Base-by-base conservation (phyloP, 129 eudicot genomes). In the Flaveria trinervia region DNA sequence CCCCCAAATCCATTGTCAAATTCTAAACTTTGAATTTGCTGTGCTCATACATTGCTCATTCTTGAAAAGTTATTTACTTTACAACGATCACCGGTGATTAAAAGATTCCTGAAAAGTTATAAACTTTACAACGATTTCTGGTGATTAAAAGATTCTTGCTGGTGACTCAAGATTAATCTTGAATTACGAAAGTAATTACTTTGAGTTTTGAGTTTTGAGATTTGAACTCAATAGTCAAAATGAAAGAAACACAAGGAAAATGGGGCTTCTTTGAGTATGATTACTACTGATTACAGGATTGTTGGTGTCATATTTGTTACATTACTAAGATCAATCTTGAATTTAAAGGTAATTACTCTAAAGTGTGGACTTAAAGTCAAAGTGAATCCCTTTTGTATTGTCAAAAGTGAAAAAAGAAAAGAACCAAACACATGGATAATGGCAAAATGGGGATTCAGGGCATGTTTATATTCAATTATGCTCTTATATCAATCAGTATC, bases 1-100 rank as follows among this genome's bases (percentile, higher is more conserved):
- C 18, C 12, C 62, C 9, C 28, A 16, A 73, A 25, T 39, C 6
- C 16, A 0, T 16, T 55, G 8, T 12, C 22, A 23, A 25, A 18
- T 45, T 78, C 1, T 30, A 1, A 57, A 2, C 16, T 49, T 59
- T 44, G 22, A 61, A 10, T 14, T 22, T 64, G 39, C 16, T 48
- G 26, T 22, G 69, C 9, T 45, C 55, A 46, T 15, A 50, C 41
- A 80, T 80, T 73, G 26, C 20, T 54, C 9, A 28, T 11, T 73
- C 45, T 71, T 64, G 33, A 71, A 71, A 78, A 71, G 52, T 30
- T 46, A 13, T 14, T 1, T 18, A 70, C 71, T 46, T 77, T 55
- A 7, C 13, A 9, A 62, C 15, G 59, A 55, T 49, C 7, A 65
- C 17, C 17, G 36, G 44, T 45, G 44, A 39, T 65, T 76, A 51